Base-by-base conservation (phyloP, 2,329 filamentous ascomycete species). In the Verticillium albo-atrum region DNA sequence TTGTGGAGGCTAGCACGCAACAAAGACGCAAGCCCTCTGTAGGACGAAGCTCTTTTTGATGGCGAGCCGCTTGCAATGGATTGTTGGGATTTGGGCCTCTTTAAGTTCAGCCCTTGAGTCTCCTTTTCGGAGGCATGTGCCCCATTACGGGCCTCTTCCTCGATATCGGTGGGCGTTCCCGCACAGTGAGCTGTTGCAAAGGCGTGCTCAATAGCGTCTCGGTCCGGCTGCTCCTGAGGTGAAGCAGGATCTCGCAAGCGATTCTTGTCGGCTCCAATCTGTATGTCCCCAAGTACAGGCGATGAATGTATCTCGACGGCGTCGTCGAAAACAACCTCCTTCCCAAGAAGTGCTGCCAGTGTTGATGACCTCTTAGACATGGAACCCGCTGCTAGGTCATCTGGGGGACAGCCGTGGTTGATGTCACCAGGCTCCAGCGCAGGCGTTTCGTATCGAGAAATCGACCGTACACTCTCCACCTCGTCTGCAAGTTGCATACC, bases 1-100 rank as follows among this genome's bases (percentile, higher is more conserved):
- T 54, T 17, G 6, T 58, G 51, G 14, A 62, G 37, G 30, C 60
- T 63, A 14, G 56, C 54, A 23, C 56, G 60, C 10, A 63, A 52
- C 20, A 60, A 27, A 28, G 58, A 53, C 15, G 58, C 37, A 7
- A 60, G 56, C 3, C 58, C 35, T 17, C 54, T 25, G 14, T 62
- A 58, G 3, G 62, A 58, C 4, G 58, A 30, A 1, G 23, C 25
- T 27, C 34, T 32, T 23, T 27, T 56, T 7, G 37, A 47, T 3
- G 10, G 32, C 17, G 20, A 23, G n/a, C 10, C 9, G 20, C 7
- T 17, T 54, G 10, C 25, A 23, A 28, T 17, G 25, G 52, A 34
- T 34, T 34, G 52, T 12, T 28, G 52, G 7, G 52, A 28, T 14
- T 5, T 54, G 20, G 26, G 17, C 52, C 52, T 50, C 7, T 6